phyloP scores from a whole-genome alignment of 805 yeast species.

The Schwanniomyces yamadae region DNA sequence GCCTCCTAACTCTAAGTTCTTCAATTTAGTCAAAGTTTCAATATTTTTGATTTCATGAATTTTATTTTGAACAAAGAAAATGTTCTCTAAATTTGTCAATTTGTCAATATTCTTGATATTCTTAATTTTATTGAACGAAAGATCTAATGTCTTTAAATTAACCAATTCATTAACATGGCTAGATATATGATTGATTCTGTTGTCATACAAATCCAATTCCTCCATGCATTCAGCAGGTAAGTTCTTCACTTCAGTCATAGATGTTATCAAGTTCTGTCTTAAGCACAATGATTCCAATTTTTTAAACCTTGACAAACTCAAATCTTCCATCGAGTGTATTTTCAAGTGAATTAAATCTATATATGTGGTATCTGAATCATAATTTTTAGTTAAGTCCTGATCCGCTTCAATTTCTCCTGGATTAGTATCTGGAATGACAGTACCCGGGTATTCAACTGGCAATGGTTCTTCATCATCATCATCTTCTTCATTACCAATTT shows the following conservation, averaged over 20 bases:
- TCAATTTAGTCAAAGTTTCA: conserved; percentile 53
- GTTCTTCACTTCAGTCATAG: conserved; percentile 55
- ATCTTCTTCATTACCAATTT: conserved; percentile 24
- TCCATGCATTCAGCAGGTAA: conserved; percentile 63
- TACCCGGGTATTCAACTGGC: conserved; percentile 45
- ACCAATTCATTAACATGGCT: conserved; percentile 61
- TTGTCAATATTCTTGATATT: conserved; percentile 76
- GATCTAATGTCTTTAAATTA: conserved; percentile 63
- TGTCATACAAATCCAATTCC: conserved; percentile 89
- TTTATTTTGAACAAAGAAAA: conserved; percentile 88
- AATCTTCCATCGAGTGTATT: conserved; percentile 59
- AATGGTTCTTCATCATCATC: conserved; percentile 31
- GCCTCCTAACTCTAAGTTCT: conserved; percentile 87
- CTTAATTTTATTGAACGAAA: conserved; percentile 86
- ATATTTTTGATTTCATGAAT: conserved; percentile 71
- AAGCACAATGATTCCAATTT: conserved; percentile 63
- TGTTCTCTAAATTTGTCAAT: conserved; percentile 58
- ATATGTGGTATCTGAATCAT: conserved; percentile 55
- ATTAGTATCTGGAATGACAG: conserved; percentile 42
- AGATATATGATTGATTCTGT: conserved; percentile 83
- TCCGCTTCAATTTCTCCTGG: conserved; percentile 67
- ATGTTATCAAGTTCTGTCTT: conserved; percentile 78
- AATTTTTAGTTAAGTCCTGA: conserved; percentile 56
- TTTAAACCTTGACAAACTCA: conserved; percentile 56
- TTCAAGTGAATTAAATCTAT: conserved; percentile 72